Evolutionary conservation across 139 green algal species (phyloP), one percentile per base, ranked within the genome.

Genomic region (Zygnema cylindricum): DNA sequence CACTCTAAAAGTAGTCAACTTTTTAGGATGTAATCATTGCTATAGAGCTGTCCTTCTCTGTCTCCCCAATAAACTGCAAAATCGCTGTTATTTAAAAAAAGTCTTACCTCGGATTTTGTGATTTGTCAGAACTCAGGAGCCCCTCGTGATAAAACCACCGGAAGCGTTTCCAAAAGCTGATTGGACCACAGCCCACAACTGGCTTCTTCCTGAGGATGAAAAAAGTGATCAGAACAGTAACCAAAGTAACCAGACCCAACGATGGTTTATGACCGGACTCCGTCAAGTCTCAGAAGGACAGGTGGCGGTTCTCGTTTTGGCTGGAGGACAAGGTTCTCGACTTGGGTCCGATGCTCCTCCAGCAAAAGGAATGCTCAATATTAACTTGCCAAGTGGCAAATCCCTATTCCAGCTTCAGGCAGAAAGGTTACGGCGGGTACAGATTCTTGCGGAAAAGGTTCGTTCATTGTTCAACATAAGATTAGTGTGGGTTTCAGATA

Each of bases 381-480:
- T 99, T 1, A 95, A 96, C 3, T 94, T 99, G 77, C 96, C 97
- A 32, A 97, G 93, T 21, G 69, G 88, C 79, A 98, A 97, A 92
- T 95, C 92, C 1, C 94, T 99, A 25, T 99, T 98, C 89, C 95
- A 97, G 88, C 90, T 99, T 78, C 94, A 95, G 25, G 96, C 95
- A 0, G 96, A 98, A 92, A 93, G 97, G 69, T 82, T 99, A 88
- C 84, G 98, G 75, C 95, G 97, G 89, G 79, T 63, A 3, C 86
- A 95, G 69, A n/a, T n/a, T n/a, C n/a, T n/a, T n/a, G n/a, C n/a
- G n/a, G n/a, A n/a, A n/a, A n/a, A n/a, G n/a, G n/a, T n/a, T n/a
- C n/a, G n/a, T n/a, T n/a, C n/a, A n/a, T n/a, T n/a, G n/a, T n/a
- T n/a, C n/a, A n/a, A n/a, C n/a, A n/a, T n/a, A n/a, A n/a, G n/a